Conservation (phyloP, 768 basidiomycete species). For the Fomitopsis pulvina region DNA sequence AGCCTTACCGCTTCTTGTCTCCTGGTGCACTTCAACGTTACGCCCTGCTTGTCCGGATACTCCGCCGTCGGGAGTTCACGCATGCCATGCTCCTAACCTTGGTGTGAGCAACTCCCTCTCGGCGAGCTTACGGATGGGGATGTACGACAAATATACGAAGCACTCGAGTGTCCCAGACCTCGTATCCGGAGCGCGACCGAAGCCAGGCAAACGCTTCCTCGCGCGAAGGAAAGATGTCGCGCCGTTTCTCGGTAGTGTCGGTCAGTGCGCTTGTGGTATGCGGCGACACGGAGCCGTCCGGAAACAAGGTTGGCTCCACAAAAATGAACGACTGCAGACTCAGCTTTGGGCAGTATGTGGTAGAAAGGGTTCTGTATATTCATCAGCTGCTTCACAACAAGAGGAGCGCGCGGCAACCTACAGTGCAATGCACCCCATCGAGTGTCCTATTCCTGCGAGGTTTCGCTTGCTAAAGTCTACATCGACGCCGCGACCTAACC, state of each 20-base stretch:
- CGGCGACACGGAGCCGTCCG: too few species aligned
- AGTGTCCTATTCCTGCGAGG: slow-evolving; percentile 48
- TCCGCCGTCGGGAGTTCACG: too few species aligned
- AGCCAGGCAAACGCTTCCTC: slow-evolving; percentile 40
- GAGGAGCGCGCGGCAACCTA: not conserved
- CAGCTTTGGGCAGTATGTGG: not conserved
- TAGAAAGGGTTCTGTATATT: not conserved
- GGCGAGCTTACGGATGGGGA: too few species aligned
- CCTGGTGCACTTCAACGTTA: too few species aligned
- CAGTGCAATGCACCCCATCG: slow-evolving; percentile 35
- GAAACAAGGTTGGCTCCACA: not conserved
- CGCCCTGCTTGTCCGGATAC: too few species aligned
- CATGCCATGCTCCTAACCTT: too few species aligned
- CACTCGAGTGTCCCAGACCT: not conserved
- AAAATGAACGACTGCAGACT: not conserved
- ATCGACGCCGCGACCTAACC: slow-evolving; percentile 40
- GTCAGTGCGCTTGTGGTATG: too few species aligned
- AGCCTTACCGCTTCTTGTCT: too few species aligned
- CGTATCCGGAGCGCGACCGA: not conserved
- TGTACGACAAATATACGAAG: not conserved
- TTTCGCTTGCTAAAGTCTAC: slow-evolving; percentile 42
- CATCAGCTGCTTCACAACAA: not conserved
- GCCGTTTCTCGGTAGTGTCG: too few species aligned
- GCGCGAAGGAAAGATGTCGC: slow-evolving; percentile 44
- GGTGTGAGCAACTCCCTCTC: too few species aligned